Conservation (phyloP, 2,329 filamentous ascomycete genomes). For the Akanthomyces muscarius region DNA sequence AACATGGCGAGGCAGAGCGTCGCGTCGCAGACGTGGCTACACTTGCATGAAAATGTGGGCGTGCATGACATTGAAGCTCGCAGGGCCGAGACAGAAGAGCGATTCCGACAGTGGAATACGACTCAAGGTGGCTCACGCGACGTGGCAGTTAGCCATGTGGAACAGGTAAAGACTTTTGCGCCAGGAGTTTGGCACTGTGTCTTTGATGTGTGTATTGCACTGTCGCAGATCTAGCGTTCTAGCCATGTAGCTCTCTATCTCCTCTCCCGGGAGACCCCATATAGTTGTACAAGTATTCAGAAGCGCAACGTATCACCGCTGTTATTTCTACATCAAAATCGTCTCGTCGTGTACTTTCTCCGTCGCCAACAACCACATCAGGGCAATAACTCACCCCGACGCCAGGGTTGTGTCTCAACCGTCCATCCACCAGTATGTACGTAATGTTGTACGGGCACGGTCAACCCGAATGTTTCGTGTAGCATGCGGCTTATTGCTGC, state of each 20-base stretch:
- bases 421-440: background rate
- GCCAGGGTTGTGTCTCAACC: no score
- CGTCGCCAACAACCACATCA: background rate
- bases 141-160: constrained; percentile 50
- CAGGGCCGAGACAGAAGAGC: constrained; percentile 43
- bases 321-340: constrained; percentile 7
- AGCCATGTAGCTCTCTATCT: constrained; percentile 20
- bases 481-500: constrained; percentile 3
- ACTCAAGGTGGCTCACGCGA: constrained; percentile 21
- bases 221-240: constrained; percentile 23
- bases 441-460: background rate
- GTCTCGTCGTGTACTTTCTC: constrained; percentile 14
- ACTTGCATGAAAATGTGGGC: constrained; percentile 64
- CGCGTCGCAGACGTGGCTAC: constrained; percentile 48
- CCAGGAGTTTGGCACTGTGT: constrained; percentile 67
- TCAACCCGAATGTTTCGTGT: background rate
- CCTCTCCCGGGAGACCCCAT: background rate
- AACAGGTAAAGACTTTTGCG: constrained; percentile 66
- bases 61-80: constrained; percentile 47
- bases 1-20: constrained; percentile 35
- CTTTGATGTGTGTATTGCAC: constrained; percentile 56
- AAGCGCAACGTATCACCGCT: background rate
- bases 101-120: constrained; percentile 39
- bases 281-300: constrained; percentile 13
- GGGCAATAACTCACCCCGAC: background rate